Evolutionary conservation across 495 filamentous ascomycete species (phyloP).

Genomic region (Monascus purpureus): DNA sequence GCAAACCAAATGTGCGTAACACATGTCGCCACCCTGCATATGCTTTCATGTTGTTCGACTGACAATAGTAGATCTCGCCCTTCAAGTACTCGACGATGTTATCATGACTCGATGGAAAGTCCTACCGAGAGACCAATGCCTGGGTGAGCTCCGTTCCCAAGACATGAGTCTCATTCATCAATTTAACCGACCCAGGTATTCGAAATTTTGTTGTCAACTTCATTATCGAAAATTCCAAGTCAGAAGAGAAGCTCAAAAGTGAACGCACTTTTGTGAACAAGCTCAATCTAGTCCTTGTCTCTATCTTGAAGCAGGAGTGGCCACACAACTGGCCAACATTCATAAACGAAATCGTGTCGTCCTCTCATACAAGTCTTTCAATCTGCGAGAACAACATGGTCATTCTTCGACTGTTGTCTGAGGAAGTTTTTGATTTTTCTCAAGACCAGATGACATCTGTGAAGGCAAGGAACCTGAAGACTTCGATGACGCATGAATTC

Average conservation of each 20-base stretch:
- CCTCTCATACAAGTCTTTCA: slow-evolving; percentile 83
- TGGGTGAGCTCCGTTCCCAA: slow-evolving; percentile 42
- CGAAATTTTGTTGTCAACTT: slow-evolving; percentile 97
- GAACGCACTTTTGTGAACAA: slow-evolving; percentile 91
- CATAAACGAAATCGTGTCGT: slow-evolving; percentile 97
- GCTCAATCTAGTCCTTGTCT: slow-evolving; percentile 91
- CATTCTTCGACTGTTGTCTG: slow-evolving; percentile 86
- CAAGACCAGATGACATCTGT: slow-evolving; percentile 96
- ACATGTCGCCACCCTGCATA: neutral
- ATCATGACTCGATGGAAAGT: slow-evolving; percentile 99
- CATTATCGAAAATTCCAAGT: slow-evolving; percentile 82
- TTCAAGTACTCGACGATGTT: slow-evolving; percentile 95
- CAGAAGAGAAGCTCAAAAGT: slow-evolving; percentile 68
- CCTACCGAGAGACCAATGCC: slow-evolving; percentile 83
- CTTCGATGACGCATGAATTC: slow-evolving; percentile 96
- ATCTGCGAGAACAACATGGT: slow-evolving; percentile 99
- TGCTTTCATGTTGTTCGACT: slow-evolving; percentile 19
- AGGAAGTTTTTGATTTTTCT: slow-evolving; percentile 98
- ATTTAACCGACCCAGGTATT: slow-evolving; percentile 48
- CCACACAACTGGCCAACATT: slow-evolving; percentile 99
- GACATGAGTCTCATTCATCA: slow-evolving; percentile 7
- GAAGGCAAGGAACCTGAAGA: slow-evolving; percentile 91
- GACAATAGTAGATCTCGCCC: slow-evolving; percentile 59
- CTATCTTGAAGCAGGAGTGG: slow-evolving; percentile 98
- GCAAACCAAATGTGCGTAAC: slow-evolving; percentile 82